A percentile compares a stretch with the other conserved stretches of the same genome.
These are phyloP conservation scores for Blastocystis sp. DNA, from an alignment of 352 stramenopile species.

Conservation along the genomic window DNA sequence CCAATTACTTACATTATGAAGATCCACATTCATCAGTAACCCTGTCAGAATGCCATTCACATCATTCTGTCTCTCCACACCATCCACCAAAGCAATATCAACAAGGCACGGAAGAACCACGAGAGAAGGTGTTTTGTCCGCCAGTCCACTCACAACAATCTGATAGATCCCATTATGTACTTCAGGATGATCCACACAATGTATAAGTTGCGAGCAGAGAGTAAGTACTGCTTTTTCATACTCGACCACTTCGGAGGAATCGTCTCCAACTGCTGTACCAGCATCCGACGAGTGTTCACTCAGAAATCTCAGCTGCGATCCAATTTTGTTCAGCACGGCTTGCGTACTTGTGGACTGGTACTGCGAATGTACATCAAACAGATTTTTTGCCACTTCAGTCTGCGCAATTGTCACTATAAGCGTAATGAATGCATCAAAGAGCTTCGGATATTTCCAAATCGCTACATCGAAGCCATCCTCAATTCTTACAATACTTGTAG, in stretches of 20 bases:
- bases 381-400: background rate
- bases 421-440: background rate
- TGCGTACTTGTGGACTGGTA: background rate
- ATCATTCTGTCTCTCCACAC: conserved; percentile 1
- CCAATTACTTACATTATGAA: background rate
- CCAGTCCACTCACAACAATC: background rate
- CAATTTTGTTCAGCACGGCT: background rate
- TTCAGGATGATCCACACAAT: background rate
- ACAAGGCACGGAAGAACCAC: background rate
- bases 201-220: background rate
- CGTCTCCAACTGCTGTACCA: background rate
- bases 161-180: background rate
- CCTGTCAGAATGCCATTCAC: conserved; percentile 31
- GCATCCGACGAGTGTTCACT: background rate
- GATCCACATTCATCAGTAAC: conserved; percentile 11
- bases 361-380: background rate
- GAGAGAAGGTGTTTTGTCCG: background rate
- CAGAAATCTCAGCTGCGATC: background rate
- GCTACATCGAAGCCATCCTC: background rate
- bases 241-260: background rate
- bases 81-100: background rate
- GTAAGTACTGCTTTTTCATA: background rate
- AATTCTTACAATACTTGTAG: background rate
- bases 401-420: background rate
- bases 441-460: background rate